Evolutionary conservation across 225 moss, liverwort and hornwort species (phyloP), one percentile per base, ranked within the genome.

Genomic region (Thuidium tamariscinum): DNA sequence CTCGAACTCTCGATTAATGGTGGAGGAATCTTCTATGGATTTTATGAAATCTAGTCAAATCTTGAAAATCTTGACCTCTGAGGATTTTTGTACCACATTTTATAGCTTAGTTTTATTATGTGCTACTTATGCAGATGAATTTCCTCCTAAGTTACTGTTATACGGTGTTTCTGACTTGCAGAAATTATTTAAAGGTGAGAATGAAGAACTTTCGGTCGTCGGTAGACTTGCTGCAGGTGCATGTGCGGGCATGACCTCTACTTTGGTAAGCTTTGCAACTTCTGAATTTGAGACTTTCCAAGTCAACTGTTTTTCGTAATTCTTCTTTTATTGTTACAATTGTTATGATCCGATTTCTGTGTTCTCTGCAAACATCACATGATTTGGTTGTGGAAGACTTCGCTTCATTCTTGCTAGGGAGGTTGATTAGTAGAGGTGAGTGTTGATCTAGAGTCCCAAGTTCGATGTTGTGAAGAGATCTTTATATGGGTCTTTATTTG

Each of bases 191-290:
- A 92, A 92, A 89, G 97, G 95, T 64, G 91, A 91, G 52, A 90
- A 89, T 61, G 94, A 93, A 68, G 94, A 97, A 88, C 91, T 97
- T 63, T 92, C 95, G 56, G 92, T 97, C 19, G 66, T 90, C 51
- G 92, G 92, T 80, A 91, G 97, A 82, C 95, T 97, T 60, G 91
- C 90, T 83, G 97, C 97, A 82, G 97, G 97, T 48, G 97, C 94
- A 73, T 97, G 92, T 90, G 97, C 97, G 52, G 97, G 97, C 83
- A 97, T 97, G 97, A 97, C 97, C 57, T 97, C 97, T 23, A 97
- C 97, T 82, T 80, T 97, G 94, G 97, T 95, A 86, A 75, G 84
- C 61, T 39, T 63, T 83, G 74, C 83, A 85, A 22, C 48, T 51
- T 80, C 75, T 51, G 85, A 74, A 61, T 66, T 76, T 48, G 81